phyloP scores from a whole-genome alignment of 352 stramenopile genomes.

The Pythium biforme region DNA sequence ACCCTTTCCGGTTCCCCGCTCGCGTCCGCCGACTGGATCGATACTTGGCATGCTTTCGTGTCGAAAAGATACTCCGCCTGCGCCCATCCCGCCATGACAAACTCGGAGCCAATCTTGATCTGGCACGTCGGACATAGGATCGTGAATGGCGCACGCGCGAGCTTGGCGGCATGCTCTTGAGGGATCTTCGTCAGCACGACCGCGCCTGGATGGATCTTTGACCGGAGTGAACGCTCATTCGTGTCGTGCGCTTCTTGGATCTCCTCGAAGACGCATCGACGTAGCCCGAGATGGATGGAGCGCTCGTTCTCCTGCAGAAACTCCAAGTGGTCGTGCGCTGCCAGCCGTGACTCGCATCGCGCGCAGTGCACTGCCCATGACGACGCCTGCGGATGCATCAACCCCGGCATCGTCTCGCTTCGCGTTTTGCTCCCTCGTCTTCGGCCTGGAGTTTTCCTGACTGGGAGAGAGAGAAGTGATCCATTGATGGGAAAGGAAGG shows the following conservation, averaged over 20 bases:
- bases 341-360: constrained; percentile 23
- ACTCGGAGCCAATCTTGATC: constrained; percentile 46
- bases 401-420: too few relatives aligned
- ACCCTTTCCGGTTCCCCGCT: not conserved
- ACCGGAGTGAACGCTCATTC: constrained; percentile 23
- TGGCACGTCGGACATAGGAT: constrained; percentile 48
- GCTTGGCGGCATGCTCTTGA: constrained; percentile 34
- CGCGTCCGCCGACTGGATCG: constrained; percentile 15
- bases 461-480: not conserved
- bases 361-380: constrained; percentile 24
- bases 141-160: constrained; percentile 50
- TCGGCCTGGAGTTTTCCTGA: not conserved
- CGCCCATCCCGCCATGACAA: constrained; percentile 32
- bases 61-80: constrained; percentile 43
- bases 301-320: constrained; percentile 55
- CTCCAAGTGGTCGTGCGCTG: constrained; percentile 30
- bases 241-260: constrained; percentile 1
- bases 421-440: not conserved
- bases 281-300: constrained; percentile 45
- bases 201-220: not conserved
- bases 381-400: not conserved
- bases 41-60: constrained; percentile 42
- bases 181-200: constrained; percentile 43
- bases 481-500: not conserved
- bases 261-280: constrained; percentile 35